A percentile compares a stretch with the other conserved stretches of the same genome.
Conservation (phyloP, 2,329 filamentous ascomycete species). For the Magnaporthales sp. region DNA sequence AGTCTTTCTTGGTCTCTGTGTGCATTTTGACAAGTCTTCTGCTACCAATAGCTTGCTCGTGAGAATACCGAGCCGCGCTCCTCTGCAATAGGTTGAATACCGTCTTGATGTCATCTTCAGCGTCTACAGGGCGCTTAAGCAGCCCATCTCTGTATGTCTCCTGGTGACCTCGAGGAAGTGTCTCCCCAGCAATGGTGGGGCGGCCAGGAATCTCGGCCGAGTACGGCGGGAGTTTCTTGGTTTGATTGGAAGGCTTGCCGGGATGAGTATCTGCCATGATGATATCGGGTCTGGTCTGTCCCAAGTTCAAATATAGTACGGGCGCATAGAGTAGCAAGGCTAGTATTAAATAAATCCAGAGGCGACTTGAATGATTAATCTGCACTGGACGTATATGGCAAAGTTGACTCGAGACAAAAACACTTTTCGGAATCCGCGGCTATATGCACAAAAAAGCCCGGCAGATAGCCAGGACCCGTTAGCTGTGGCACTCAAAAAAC, state of each 20-base stretch:
- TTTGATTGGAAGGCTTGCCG: neutral
- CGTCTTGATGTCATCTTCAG: conserved; percentile 60
- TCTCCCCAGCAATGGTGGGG: neutral
- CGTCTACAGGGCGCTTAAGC: conserved; percentile 48
- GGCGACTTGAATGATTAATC: neutral
- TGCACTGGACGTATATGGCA: neutral
- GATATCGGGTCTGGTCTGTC: neutral
- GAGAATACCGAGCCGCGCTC: conserved; percentile 53
- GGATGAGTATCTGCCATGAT: neutral
- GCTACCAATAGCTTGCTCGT: conserved; percentile 58
- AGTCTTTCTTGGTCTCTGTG: conserved; percentile 78
- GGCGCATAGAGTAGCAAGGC: neutral
- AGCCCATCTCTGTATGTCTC: conserved; percentile 42
- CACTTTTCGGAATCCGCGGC: neutral
- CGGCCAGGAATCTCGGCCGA: neutral
- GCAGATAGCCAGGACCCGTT: neutral
- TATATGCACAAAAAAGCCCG: neutral
- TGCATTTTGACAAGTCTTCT: conserved; percentile 70
- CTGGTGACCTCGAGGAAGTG: neutral
- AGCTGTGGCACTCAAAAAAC: neutral
- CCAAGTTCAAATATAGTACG: neutral
- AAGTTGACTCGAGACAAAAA: neutral
- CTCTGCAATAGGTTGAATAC: conserved; percentile 71
- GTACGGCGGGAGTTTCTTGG: neutral
- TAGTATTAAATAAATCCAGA: neutral